Conservation (phyloP, 805 yeast species). For the Candida ponderosae region DNA sequence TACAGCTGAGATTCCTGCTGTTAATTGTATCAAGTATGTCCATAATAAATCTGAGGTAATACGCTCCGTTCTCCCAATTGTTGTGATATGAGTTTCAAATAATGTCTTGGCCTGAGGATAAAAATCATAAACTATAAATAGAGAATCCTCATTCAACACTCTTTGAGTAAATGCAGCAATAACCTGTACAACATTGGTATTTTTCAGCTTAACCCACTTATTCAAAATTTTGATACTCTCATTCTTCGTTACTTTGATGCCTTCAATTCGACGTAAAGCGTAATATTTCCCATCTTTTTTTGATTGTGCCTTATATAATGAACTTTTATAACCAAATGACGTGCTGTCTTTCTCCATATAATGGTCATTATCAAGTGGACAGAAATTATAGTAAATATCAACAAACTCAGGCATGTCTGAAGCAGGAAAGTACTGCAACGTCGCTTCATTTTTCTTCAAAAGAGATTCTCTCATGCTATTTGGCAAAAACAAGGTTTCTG, state of each 20-base stretch:
- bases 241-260: slow-evolving; percentile 46
- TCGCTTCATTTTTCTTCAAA: slow-evolving; percentile 70
- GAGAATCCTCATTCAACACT: slow-evolving; percentile 73
- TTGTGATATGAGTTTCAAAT: slow-evolving; percentile 56
- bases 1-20: slow-evolving; percentile 56
- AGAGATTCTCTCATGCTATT: slow-evolving; percentile 63
- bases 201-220: slow-evolving; percentile 53
- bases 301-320: slow-evolving; percentile 74
- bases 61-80: slow-evolving; percentile 29
- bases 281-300: slow-evolving; percentile 73
- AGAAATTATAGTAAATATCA: slow-evolving; percentile 77
- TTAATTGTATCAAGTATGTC: slow-evolving; percentile 69
- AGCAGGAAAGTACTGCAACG: slow-evolving; percentile 58
- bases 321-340: slow-evolving; percentile 48
- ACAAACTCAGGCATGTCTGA: slow-evolving; percentile 66
- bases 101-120: slow-evolving; percentile 72
- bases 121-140: slow-evolving; percentile 77
- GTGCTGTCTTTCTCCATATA: slow-evolving; percentile 23
- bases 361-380: slow-evolving; percentile 59
- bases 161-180: slow-evolving; percentile 82
- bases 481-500: slow-evolving; percentile 64
- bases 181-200: slow-evolving; percentile 56
- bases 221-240: slow-evolving; percentile 52
- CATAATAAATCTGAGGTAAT: slow-evolving; percentile 65
- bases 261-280: slow-evolving; percentile 67